A percentile compares a stretch with the other conserved stretches of the same genome.
Evolutionary conservation across 31 red algal species (phyloP).

Genomic region (Odonthalia washingtoniensis): DNA sequence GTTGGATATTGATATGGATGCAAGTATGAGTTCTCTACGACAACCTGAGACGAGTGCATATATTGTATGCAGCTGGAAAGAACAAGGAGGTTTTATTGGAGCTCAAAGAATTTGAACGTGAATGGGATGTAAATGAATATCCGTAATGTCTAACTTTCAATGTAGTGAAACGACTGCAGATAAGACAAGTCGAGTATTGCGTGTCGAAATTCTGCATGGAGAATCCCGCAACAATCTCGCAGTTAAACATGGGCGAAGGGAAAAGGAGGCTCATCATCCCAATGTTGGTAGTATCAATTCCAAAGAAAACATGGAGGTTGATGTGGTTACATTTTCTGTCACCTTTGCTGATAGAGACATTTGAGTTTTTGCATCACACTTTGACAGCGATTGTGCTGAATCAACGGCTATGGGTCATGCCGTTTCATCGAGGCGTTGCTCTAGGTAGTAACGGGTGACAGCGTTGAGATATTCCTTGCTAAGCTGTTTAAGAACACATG

Average conservation of each 20-base stretch:
- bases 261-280: background rate
- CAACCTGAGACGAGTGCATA: background rate
- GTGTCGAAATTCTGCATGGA: conserved; percentile 3
- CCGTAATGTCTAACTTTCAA: conserved; percentile 15
- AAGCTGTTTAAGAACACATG: too few species aligned
- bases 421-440: too few species aligned
- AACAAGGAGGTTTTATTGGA: conserved; percentile 8
- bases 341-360: conserved; percentile 19
- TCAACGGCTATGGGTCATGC: background rate
- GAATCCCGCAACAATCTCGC: background rate
- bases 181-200: conserved; percentile 6
- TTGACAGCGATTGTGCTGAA: background rate
- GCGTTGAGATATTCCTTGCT: too few species aligned
- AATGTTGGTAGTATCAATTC: background rate
- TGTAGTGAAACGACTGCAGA: background rate
- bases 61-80: background rate
- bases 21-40: background rate
- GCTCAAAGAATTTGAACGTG: background rate
- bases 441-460: too few species aligned
- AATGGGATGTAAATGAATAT: conserved; percentile 5
- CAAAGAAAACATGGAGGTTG: background rate
- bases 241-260: conserved; percentile 25
- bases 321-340: conserved; percentile 17
- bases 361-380: background rate
- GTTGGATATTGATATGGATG: background rate